Percentiles rank a stretch among this genome's conserved stretches.
phyloP scores from a whole-genome alignment of 2,329 filamentous ascomycete species.

The Colletotrichum liaoningense region DNA sequence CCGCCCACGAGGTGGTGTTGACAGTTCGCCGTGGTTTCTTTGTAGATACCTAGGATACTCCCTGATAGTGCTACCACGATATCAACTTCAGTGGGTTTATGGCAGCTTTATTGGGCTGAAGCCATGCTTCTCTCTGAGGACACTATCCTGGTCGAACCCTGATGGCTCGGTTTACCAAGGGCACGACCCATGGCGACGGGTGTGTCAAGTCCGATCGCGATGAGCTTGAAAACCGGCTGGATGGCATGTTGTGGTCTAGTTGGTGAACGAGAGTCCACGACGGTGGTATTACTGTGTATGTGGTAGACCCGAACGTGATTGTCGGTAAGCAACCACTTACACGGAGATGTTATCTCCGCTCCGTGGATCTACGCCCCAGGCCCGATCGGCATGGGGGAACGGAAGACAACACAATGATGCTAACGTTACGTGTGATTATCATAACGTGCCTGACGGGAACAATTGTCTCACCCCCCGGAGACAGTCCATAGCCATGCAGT shows the following conservation, averaged over 20 bases:
- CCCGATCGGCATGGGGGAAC: conserved; percentile 1
- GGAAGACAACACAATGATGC: neutral
- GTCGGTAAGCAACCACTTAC: neutral
- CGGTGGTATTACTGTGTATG: neutral
- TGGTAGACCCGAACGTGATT: neutral
- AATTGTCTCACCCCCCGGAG: neutral
- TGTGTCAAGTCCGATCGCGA: neutral
- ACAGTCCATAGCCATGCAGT: neutral
- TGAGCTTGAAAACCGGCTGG: neutral
- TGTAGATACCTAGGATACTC: neutral
- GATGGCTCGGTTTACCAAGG: neutral
- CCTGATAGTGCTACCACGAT: neutral
- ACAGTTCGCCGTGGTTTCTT: neutral
- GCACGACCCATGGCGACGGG: neutral
- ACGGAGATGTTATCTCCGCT: conserved; percentile 19
- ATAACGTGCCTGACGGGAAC: conserved; percentile 1
- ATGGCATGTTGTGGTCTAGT: neutral
- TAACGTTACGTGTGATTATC: conserved; percentile 10
- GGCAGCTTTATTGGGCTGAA: neutral
- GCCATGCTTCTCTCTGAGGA: neutral
- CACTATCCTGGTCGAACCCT: neutral
- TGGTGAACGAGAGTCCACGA: too few species aligned
- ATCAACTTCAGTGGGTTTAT: neutral
- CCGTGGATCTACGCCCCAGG: neutral
- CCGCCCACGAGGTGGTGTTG: neutral